These are phyloP conservation scores for Astrocystis sublimbata DNA, from an alignment of 495 filamentous ascomycete species.

Conservation along the genomic window DNA sequence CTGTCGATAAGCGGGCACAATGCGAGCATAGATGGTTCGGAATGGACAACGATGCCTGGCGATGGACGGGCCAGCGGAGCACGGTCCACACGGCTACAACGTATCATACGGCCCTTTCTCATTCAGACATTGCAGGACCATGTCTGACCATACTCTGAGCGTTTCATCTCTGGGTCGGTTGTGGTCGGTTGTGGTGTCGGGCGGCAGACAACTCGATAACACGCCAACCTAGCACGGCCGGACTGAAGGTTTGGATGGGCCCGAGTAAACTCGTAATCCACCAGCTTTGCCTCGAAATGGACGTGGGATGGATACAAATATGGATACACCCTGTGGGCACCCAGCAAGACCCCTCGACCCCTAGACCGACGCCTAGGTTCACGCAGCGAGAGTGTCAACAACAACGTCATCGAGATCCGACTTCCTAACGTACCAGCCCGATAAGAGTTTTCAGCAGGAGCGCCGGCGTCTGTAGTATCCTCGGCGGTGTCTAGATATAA, in stretches of 20 bases:
- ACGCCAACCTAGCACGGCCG: constrained; percentile 4
- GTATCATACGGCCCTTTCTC: constrained; percentile 10
- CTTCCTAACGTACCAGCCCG: no score
- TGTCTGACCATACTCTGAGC: constrained; percentile 2
- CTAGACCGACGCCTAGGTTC: neutral
- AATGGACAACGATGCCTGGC: no score
- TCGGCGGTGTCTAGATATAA: constrained; percentile 10
- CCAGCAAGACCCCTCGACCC: neutral
- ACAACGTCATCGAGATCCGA: constrained; percentile 11
- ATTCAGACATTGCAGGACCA: no score
- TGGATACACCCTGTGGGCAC: constrained; percentile 10
- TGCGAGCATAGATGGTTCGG: no score
- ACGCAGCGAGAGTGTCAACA: neutral
- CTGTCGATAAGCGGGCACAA: constrained; percentile 14
- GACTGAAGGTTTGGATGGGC: neutral
- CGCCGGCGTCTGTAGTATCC: neutral
- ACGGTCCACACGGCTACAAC: constrained; percentile 1
- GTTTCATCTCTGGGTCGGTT: no score
- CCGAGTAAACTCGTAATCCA: constrained; percentile 8
- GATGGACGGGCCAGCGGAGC: constrained; percentile 6
- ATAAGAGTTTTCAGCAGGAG: constrained; percentile 10
- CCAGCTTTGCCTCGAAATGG: constrained; percentile 9
- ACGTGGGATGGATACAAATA: constrained; percentile 6
- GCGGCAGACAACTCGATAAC: neutral
- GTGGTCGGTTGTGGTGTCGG: no score